Evolutionary conservation across 441 rosid genomes (phyloP).

Genomic region (Bruguiera hainesii): DNA sequence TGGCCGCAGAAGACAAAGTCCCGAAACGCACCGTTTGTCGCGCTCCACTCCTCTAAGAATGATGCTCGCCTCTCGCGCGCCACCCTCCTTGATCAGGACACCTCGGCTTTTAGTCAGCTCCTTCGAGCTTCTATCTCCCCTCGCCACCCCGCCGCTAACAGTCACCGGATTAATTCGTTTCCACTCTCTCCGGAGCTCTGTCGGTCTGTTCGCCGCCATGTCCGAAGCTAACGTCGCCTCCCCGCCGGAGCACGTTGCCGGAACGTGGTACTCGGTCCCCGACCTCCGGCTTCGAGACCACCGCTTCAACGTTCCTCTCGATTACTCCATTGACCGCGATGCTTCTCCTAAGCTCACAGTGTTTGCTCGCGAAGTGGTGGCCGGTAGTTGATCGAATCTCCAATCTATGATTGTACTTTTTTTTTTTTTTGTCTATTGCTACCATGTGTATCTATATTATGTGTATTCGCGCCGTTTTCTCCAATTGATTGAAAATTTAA

Average conservation of each 20-base stretch:
- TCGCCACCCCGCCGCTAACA: conserved; percentile 17
- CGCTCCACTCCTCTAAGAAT: too few relatives aligned
- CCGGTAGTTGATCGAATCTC: conserved; percentile 41
- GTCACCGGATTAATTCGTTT: conserved; percentile 10
- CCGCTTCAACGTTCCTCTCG: conserved; percentile 72
- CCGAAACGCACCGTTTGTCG: too few relatives aligned
- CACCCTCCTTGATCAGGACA: conserved; percentile 24
- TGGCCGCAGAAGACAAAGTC: too few relatives aligned
- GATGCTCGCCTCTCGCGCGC: conserved; percentile 39
- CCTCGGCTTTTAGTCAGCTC: conserved; percentile 4
- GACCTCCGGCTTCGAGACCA: conserved; percentile 86
- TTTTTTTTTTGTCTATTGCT: not conserved
- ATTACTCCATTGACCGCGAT: conserved; percentile 40
- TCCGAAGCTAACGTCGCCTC: conserved; percentile 25
- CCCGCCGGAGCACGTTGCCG: conserved; percentile 48
- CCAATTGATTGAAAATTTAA: too few relatives aligned
- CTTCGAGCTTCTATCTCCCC: conserved; percentile 5
- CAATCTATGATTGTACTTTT: not conserved
- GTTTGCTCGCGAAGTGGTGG: conserved; percentile 86
- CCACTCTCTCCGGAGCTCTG: conserved; percentile 24
- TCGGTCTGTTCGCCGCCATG: conserved; percentile 38
- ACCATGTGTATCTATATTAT: not conserved
- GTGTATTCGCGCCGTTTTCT: too few relatives aligned
- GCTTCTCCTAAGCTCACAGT: conserved; percentile 52
- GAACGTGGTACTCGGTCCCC: conserved; percentile 72